A percentile compares a stretch with the other conserved stretches of the same genome.
Evolutionary conservation across 345 rosid species (phyloP).

Genomic region (Populus nigra): DNA sequence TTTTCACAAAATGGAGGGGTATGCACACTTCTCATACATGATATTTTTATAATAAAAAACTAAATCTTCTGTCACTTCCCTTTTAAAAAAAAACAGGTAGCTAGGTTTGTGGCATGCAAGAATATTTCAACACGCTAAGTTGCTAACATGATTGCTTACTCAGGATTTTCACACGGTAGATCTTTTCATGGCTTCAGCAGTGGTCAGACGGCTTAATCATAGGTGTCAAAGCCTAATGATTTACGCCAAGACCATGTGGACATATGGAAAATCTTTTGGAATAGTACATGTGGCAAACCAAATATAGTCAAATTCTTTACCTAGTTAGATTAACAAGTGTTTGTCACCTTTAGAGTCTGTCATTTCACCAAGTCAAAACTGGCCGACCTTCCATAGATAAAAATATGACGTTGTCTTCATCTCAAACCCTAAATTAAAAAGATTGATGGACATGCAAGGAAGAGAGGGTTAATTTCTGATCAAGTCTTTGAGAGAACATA

Average conservation of each 20-base stretch:
- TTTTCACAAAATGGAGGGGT: not conserved
- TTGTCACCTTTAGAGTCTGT: conserved; percentile 21
- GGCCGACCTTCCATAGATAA: conserved; percentile 43
- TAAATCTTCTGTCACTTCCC: not conserved
- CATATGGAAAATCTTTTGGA: conserved; percentile 7
- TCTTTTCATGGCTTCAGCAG: not conserved
- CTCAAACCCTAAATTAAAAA: conserved; percentile 1
- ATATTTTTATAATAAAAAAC: not conserved
- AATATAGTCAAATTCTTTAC: conserved; percentile 24
- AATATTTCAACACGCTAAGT: conserved; percentile 19
- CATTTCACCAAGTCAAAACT: conserved; percentile 38
- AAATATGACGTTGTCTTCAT: not conserved
- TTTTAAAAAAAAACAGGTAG: not conserved
- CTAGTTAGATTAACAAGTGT: conserved; percentile 1
- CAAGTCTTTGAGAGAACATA: conserved; percentile 1
- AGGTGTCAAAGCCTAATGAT: conserved; percentile 28
- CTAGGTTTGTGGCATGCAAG: conserved; percentile 2
- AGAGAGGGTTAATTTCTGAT: not conserved
- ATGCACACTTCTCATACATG: not conserved
- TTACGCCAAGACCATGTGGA: conserved; percentile 29
- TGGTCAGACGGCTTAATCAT: conserved; percentile 10
- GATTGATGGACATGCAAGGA: not conserved
- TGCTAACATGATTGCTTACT: conserved; percentile 17
- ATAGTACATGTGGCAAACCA: conserved; percentile 34
- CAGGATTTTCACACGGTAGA: not conserved